Percentiles rank a stretch among this genome's conserved stretches.
Evolutionary conservation across 1,284 basidiomycete genomes (phyloP).

Genomic region (Trametes polyzona): DNA sequence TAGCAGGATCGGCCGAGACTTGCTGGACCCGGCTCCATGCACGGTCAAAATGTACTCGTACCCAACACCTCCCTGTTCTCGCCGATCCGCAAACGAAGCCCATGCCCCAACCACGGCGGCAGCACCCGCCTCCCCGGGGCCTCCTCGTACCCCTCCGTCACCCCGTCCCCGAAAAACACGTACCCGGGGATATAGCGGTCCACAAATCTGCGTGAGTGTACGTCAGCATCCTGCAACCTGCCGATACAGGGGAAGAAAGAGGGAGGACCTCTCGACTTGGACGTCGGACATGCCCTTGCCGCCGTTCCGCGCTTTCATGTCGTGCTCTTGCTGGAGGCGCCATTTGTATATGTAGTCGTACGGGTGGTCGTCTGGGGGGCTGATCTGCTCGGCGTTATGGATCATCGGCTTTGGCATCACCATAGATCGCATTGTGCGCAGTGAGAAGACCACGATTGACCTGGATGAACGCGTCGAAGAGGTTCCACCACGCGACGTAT

Average conservation of each 20-base stretch:
- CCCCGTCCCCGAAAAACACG: slow-evolving; percentile 69
- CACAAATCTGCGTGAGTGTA: slow-evolving; percentile 55
- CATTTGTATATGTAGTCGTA: slow-evolving; percentile 74
- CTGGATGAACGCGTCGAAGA: slow-evolving; percentile 74
- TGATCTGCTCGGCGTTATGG: slow-evolving; percentile 48
- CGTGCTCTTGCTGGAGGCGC: slow-evolving; percentile 85
- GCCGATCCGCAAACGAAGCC: slow-evolving; percentile 33
- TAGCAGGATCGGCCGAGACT: too few species aligned
- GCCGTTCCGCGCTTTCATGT: slow-evolving; percentile 84
- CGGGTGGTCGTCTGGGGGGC: slow-evolving; percentile 46
- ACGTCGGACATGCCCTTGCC: slow-evolving; percentile 87
- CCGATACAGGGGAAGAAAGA: background rate
- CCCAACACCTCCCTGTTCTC: slow-evolving; percentile 29
- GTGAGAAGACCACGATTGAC: slow-evolving; percentile 37
- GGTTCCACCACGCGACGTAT: slow-evolving; percentile 70
- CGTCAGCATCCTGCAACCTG: too few species aligned
- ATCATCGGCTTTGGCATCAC: background rate
- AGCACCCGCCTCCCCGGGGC: slow-evolving; percentile 15
- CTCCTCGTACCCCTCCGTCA: slow-evolving; percentile 34
- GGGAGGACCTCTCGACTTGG: slow-evolving; percentile 66
- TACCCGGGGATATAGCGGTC: slow-evolving; percentile 88
- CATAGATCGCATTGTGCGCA: background rate
- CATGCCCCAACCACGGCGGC: slow-evolving; percentile 35
- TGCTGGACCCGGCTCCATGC: too few species aligned
- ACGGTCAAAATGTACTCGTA: background rate